Evolutionary conservation across 1,284 basidiomycete genomes (phyloP).

Genomic region (Caloboletus firmus): DNA sequence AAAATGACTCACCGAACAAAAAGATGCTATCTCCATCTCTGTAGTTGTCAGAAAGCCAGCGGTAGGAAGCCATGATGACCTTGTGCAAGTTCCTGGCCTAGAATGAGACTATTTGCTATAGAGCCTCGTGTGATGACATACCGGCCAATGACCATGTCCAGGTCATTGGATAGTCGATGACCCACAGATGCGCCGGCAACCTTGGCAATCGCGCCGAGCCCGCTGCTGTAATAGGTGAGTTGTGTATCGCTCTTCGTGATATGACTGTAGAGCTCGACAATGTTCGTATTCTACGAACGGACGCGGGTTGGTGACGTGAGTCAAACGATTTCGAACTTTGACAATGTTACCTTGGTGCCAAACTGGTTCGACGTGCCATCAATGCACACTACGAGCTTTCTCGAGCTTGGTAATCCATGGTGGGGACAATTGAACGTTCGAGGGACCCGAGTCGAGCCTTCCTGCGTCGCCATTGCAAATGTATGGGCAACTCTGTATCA

Average conservation of each 20-base stretch:
- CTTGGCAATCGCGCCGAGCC: slow-evolving; percentile 35
- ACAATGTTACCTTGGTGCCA: slow-evolving; percentile 28
- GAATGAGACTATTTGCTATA: background rate
- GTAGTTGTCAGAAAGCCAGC: slow-evolving; percentile 39
- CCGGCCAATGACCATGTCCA: slow-evolving; percentile 36
- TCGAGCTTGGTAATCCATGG: background rate
- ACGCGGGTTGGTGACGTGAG: background rate
- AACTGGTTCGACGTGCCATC: slow-evolving; percentile 41
- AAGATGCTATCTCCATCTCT: slow-evolving; percentile 35
- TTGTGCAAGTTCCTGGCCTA: slow-evolving; percentile 33
- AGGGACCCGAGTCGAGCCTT: background rate
- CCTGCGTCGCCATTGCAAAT: slow-evolving; percentile 8
- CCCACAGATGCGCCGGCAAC: slow-evolving; percentile 9
- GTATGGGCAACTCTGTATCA: background rate
- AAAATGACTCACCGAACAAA: slow-evolving; percentile 33
- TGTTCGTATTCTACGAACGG: slow-evolving; percentile 37
- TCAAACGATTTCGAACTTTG: background rate
- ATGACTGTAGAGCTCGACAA: slow-evolving; percentile 37
- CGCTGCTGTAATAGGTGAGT: slow-evolving; percentile 40
- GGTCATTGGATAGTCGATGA: slow-evolving; percentile 16
- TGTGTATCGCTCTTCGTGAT: slow-evolving; percentile 33
- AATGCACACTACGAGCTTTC: slow-evolving; percentile 40
- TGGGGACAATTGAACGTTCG: slow-evolving; percentile 10
- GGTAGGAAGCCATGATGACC: slow-evolving; percentile 37
- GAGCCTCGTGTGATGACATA: slow-evolving; percentile 7